These are phyloP conservation scores for Gymnopus androsaceus DNA, from an alignment of 1,284 basidiomycete genomes.

Conservation along the genomic window DNA sequence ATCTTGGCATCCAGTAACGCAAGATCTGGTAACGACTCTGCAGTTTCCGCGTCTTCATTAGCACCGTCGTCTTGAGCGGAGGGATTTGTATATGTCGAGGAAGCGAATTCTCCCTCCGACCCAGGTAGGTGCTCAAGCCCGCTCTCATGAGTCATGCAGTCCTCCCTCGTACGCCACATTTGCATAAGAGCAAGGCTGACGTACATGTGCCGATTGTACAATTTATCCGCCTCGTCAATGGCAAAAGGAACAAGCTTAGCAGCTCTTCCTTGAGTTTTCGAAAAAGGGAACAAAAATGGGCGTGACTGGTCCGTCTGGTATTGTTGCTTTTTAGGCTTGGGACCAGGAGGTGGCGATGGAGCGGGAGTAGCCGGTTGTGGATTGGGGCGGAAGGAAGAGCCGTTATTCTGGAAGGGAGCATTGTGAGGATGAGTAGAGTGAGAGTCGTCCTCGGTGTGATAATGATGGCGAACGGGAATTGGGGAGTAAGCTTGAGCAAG, in stretches of 20 bases:
- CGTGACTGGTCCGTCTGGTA: slow-evolving; percentile 96
- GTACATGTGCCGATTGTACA: slow-evolving; percentile 92
- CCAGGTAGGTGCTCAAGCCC: slow-evolving; percentile 83
- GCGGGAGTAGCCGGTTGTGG: slow-evolving; percentile 83
- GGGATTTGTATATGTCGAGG: slow-evolving; percentile 38
- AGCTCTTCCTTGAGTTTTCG: slow-evolving; percentile 53
- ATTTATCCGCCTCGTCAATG: slow-evolving; percentile 91
- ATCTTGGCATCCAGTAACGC: slow-evolving; percentile 73
- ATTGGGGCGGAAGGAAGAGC: slow-evolving; percentile 48
- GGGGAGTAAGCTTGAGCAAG: slow-evolving; percentile 91
- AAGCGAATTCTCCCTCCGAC: slow-evolving; percentile 52
- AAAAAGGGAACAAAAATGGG: slow-evolving; percentile 96
- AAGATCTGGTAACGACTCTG: slow-evolving; percentile 67
- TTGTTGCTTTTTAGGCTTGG: slow-evolving; percentile 96
- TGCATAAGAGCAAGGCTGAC: slow-evolving; percentile 88
- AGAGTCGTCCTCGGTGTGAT: slow-evolving; percentile 79
- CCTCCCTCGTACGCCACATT: slow-evolving; percentile 93
- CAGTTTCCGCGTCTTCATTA: slow-evolving; percentile 51
- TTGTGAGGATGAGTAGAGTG: slow-evolving; percentile 41
- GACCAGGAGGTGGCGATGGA: slow-evolving; percentile 85
- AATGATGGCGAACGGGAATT: slow-evolving; percentile 89
- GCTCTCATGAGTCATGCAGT: slow-evolving; percentile 92
- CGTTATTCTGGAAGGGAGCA: slow-evolving; percentile 49
- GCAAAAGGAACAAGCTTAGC: slow-evolving; percentile 84
- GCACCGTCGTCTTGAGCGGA: neutral